Conservation (phyloP, 805 yeast species). For the Wickerhamomyces rabaulensis region DNA sequence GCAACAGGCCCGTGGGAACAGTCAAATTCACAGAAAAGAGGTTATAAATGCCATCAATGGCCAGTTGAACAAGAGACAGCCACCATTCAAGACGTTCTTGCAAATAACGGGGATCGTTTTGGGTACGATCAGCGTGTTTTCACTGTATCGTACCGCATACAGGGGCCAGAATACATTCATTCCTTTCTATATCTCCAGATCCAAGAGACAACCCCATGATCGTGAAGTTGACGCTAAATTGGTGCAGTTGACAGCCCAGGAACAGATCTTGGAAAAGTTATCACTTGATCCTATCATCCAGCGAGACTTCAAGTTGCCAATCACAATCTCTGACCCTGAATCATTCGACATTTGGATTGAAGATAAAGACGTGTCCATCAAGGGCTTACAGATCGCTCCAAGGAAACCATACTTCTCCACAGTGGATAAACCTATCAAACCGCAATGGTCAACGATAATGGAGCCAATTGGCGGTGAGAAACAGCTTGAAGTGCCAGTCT, state of each 20-base stretch:
- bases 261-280: constrained; percentile 20
- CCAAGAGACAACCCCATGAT: constrained; percentile 8
- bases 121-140: constrained; percentile 15
- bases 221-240: constrained; percentile 15
- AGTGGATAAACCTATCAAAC: constrained; percentile 13
- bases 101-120: constrained; percentile 6
- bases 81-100: constrained; percentile 3
- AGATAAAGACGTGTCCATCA: constrained; percentile 14
- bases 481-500: constrained; percentile 17
- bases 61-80: constrained; percentile 1
- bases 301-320: constrained; percentile 17
- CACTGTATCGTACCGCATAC: constrained; percentile 13
- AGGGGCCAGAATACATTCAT: constrained; percentile 16
- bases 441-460: constrained; percentile 5
- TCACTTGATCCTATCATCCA: constrained; percentile 16
- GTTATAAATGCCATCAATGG: constrained; percentile 10
- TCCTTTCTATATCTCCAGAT: constrained; percentile 18
- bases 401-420: constrained; percentile 11
- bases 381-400: constrained; percentile 22
- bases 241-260: constrained; percentile 17
- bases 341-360: constrained; percentile 22
- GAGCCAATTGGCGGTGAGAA: constrained; percentile 20
- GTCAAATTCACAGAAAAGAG: constrained; percentile 2
- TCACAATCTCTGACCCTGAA: constrained; percentile 9
- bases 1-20: background rate